Base-by-base conservation (phyloP, 257 asterid genomes). In the Cruciata laevipes region DNA sequence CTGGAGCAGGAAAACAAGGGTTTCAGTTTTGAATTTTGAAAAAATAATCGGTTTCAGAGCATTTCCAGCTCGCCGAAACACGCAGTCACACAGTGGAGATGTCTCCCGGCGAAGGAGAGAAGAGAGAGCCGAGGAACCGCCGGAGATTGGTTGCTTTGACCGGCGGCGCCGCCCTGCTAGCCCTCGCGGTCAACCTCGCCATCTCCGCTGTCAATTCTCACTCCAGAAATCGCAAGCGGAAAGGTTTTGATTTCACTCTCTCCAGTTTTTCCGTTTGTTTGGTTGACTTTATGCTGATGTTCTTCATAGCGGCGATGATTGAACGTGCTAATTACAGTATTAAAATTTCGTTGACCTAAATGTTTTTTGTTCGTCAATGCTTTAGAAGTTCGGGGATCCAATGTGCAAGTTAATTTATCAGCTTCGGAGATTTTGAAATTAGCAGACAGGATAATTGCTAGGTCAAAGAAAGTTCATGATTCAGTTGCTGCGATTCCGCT, bases 121-220 rank as follows among this genome's bases (percentile, higher is more conserved):
- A 77, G 77, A 77, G 87, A 82, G 61, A 82, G 82, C 71, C 79
- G 71, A 73, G 25, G 27, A 24, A 66, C 32, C 24, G 69, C 32
- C 31, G 55, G 9, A 82, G 75, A 47, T 68, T 83, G n/a, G 27
- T 93, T 31, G 97, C 85, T 74, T 65, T 90, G 71, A 88, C 97
- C 67, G 99, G 96, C n/a, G 95, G 87, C 58, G 95, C 96, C 67
- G 96, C 99, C 61, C 71, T 90, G 58, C 73, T 86, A 12, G 94
- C 90, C 63, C 83, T 87, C 20, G 95, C 92, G 27, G 84, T 88
- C 85, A 90, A 82, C 86, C 81, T 90, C 63, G 89, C 89, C 74
- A 68, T 83, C 76, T 20, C 75, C 64, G 89, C 89, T 27, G 73
- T 88, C 75, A 80, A 75, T 57, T 56, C 79, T 58, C 91, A 80